These are phyloP conservation scores for Pichia cactophila DNA, from an alignment of 1,139 yeast species.

Conservation along the genomic window DNA sequence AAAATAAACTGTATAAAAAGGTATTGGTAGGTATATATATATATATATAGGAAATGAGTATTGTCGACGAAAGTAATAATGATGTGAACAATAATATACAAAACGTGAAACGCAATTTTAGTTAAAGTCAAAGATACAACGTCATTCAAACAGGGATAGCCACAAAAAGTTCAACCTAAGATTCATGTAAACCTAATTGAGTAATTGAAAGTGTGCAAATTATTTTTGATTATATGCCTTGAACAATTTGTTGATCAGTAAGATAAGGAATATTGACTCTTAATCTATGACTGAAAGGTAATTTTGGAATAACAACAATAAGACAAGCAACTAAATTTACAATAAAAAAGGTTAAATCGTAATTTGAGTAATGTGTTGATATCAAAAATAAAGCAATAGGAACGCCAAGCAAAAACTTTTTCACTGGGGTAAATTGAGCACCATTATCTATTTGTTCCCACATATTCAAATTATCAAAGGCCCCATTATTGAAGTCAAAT, in stretches of 20 bases:
- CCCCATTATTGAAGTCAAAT: conserved; percentile 93
- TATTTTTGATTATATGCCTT: conserved; percentile 13
- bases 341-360: conserved; percentile 70
- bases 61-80: neutral
- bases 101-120: neutral
- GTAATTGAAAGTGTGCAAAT: neutral
- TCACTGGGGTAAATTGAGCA: conserved; percentile 93
- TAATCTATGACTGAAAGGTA: conserved; percentile 73
- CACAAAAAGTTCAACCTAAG: neutral
- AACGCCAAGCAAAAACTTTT: conserved; percentile 83
- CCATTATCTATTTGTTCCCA: conserved; percentile 99
- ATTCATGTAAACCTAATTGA: neutral
- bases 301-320: conserved; percentile 79
- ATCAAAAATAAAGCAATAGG: conserved; percentile 82
- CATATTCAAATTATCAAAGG: conserved; percentile 92
- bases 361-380: conserved; percentile 85
- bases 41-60: neutral
- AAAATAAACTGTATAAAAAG: neutral
- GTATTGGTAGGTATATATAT: neutral
- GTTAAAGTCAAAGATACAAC: neutral
- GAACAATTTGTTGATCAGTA: conserved; percentile 30
- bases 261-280: conserved; percentile 54
- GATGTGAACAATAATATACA: neutral
- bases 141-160: neutral
- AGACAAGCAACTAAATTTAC: conserved; percentile 76